Base-by-base conservation (phyloP, 1,284 basidiomycete genomes). In the Trichosporon sp. region DNA sequence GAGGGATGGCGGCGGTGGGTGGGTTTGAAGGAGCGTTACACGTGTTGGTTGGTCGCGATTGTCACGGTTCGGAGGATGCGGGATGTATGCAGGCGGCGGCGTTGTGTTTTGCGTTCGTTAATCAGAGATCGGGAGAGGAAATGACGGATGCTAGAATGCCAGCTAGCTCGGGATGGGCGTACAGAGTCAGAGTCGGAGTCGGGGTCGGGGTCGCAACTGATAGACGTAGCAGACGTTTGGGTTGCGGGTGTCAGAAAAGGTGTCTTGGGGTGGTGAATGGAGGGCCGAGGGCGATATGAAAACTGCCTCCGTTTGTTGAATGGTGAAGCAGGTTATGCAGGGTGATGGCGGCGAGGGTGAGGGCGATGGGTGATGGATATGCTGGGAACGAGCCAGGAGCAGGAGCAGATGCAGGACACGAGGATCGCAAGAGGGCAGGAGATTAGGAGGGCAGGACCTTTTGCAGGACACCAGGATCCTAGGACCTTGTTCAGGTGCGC, bases 291-390 rank as follows among this genome's bases (percentile, higher is more conserved):
- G 56, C 56, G 56, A 60, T 31, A 60, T 31, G 56, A 60, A 60
- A 60, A 60, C 56, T 60, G 56, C 56, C 29, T 60, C 56, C 56
- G 56, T 31, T n/a, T 5, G 27, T 15, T 31, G 56, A 29, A 60
- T 51, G 23, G 21, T 25, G 47, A 9, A 51, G 44, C 34, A 34
- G 34, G 34, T 6, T 34, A 12, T 34, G 12, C 5, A 12, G 44
- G 44, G 44, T 47, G 44, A 47, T 47, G 44, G 44, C 44, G 44
- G 44, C 44, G 44, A 47, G 44, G 44, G 44, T 47, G 77, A 74
- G 60, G 70, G 47, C 23, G 62, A 66, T 42, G 35, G 64, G 31
- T 35, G 60, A 15, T 27, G 34, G 62, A 32, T 31, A 42, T 42
- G 38, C 64, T 51, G 47, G 47, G 47, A 51, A 51, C 2, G 21